Evolutionary conservation across 2,329 filamentous ascomycete genomes (phyloP).

Genomic region (Talaromyces atroroseus): DNA sequence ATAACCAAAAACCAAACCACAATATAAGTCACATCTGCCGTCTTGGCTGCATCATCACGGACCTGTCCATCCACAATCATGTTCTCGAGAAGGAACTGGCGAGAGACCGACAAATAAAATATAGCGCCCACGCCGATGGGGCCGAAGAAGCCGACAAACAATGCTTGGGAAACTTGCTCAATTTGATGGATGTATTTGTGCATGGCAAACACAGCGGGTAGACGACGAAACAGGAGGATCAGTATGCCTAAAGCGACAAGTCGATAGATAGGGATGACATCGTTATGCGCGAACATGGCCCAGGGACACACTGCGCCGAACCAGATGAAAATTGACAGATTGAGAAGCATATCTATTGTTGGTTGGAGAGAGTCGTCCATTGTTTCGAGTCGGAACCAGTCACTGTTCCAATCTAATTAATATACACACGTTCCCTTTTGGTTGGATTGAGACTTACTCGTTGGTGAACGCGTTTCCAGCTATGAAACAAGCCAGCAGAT

Average conservation of each 20-base stretch:
- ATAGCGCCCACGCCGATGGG: slow-evolving; percentile 86
- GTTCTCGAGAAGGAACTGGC: slow-evolving; percentile 62
- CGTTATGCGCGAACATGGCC: slow-evolving; percentile 61
- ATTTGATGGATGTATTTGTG: slow-evolving; percentile 77
- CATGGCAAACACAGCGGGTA: slow-evolving; percentile 69
- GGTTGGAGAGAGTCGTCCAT: slow-evolving; percentile 88
- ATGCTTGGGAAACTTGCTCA: slow-evolving; percentile 64
- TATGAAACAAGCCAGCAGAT: slow-evolving; percentile 87
- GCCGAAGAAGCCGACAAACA: slow-evolving; percentile 89
- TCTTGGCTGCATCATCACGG: slow-evolving; percentile 59
- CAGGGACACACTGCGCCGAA: slow-evolving; percentile 82
- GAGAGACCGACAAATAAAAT: slow-evolving; percentile 78
- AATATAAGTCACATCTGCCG: slow-evolving; percentile 62
- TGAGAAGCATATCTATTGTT: slow-evolving; percentile 90
- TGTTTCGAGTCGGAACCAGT: slow-evolving; percentile 88
- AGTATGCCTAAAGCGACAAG: slow-evolving; percentile 68
- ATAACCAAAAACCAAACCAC: slow-evolving; percentile 83
- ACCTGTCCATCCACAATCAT: slow-evolving; percentile 55
- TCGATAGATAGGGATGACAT: slow-evolving; percentile 66
- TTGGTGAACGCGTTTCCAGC: slow-evolving; percentile 87
- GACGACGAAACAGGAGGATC: slow-evolving; percentile 69
- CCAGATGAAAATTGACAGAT: slow-evolving; percentile 85
- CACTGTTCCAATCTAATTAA: slow-evolving; percentile 39
- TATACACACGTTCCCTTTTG: background rate
- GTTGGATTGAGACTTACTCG: slow-evolving; percentile 50